These are phyloP conservation scores for Fusarium nisikadoi DNA, from an alignment of 2,329 filamentous ascomycete genomes.

Conservation along the genomic window DNA sequence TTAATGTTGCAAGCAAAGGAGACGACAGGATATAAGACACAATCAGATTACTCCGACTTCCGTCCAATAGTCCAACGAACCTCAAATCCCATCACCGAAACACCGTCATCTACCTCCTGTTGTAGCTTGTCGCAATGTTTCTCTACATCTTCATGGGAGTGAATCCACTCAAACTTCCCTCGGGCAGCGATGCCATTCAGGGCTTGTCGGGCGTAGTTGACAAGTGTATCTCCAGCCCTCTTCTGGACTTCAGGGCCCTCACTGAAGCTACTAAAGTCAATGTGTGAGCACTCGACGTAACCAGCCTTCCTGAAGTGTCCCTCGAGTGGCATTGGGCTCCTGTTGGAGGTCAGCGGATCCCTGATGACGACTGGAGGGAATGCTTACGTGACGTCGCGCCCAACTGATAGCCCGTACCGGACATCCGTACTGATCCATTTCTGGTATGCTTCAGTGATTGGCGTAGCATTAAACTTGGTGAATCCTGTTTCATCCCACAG, in stretches of 20 bases:
- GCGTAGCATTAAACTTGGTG: neutral
- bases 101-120: neutral
- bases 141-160: neutral
- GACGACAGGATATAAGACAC: neutral
- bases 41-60: neutral
- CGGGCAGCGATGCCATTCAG: neutral
- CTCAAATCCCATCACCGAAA: neutral
- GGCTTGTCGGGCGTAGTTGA: slow-evolving; percentile 1
- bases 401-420: neutral
- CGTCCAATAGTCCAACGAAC: slow-evolving; percentile 11
- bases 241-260: neutral
- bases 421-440: slow-evolving; percentile 14
- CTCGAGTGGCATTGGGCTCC: neutral
- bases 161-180: slow-evolving; percentile 1
- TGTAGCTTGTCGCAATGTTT: neutral
- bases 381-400: slow-evolving; percentile 3
- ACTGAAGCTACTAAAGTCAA: slow-evolving; percentile 10
- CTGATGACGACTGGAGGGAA: too few relatives aligned
- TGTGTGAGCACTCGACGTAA: neutral
- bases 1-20: neutral
- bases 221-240: neutral
- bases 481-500: slow-evolving; percentile 14
- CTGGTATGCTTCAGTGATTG: slow-evolving; percentile 1
- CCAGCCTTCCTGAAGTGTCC: neutral
- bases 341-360: neutral